Conservation (phyloP, 495 filamentous ascomycete species). For the Xylaria sp. region DNA sequence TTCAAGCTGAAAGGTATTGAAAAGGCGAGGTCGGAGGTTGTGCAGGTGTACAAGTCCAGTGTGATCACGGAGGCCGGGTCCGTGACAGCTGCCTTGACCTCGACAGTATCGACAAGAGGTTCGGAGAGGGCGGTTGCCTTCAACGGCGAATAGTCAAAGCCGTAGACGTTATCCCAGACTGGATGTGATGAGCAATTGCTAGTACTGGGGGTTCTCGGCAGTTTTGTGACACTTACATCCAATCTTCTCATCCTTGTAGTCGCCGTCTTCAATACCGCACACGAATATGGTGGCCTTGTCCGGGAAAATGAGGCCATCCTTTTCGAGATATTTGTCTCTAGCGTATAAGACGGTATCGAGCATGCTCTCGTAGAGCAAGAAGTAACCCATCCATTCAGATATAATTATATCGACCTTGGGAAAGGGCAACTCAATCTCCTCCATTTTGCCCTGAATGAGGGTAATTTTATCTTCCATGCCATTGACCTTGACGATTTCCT, state of each 20-base stretch:
- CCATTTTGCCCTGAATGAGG: conserved; percentile 85
- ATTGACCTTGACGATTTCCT: conserved; percentile 84
- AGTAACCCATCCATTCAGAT: conserved; percentile 98
- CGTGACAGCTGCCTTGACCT: conserved; percentile 77
- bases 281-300: conserved; percentile 87
- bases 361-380: conserved; percentile 93
- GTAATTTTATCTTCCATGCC: conserved; percentile 81
- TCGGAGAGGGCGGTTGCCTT: conserved; percentile 74
- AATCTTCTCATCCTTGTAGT: conserved; percentile 79
- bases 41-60: conserved; percentile 75
- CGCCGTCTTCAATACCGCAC: conserved; percentile 84
- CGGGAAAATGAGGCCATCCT: conserved; percentile 85
- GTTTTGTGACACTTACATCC: conserved; percentile 55
- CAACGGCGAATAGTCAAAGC: conserved; percentile 76
- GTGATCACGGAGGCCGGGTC: conserved; percentile 71
- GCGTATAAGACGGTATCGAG: conserved; percentile 91
- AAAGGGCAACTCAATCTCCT: conserved; percentile 82
- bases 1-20: conserved; percentile 68
- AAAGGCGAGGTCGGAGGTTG: conserved; percentile 70
- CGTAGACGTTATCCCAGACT: conserved; percentile 87
- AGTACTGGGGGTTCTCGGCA: conserved; percentile 19
- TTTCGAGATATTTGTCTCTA: conserved; percentile 79
- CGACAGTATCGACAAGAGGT: conserved; percentile 74
- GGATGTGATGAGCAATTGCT: conserved; percentile 34
- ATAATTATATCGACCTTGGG: conserved; percentile 92